Conservation (phyloP, 192 early-diverging fungal species). For the Martensiomyces pterosporus region DNA sequence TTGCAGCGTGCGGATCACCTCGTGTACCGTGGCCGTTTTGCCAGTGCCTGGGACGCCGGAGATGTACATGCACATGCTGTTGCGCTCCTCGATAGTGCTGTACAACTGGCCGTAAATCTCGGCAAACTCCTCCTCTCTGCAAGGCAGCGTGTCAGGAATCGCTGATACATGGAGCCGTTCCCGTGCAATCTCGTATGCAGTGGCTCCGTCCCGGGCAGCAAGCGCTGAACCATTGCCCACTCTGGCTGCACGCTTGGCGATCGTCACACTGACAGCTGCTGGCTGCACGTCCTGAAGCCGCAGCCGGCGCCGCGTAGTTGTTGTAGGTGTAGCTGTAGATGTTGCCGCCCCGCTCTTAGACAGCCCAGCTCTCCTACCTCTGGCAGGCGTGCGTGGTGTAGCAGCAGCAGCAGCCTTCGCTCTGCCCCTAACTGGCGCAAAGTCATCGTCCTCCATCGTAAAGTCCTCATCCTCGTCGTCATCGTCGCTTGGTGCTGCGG, state of each 20-base stretch:
- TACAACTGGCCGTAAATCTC: slow-evolving; percentile 72
- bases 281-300: slow-evolving; percentile 42
- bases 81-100: slow-evolving; percentile 74
- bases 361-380: slow-evolving; percentile 3
- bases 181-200: slow-evolving; percentile 62
- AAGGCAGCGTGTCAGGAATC: slow-evolving; percentile 87
- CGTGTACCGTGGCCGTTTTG: slow-evolving; percentile 92
- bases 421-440: slow-evolving; percentile 4
- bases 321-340: slow-evolving; percentile 4
- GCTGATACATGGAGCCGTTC: slow-evolving; percentile 84
- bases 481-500: slow-evolving; percentile 6
- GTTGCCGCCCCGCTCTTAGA: background rate
- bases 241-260: slow-evolving; percentile 21
- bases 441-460: slow-evolving; percentile 3
- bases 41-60: slow-evolving; percentile 96
- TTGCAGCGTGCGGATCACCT: slow-evolving; percentile 72
- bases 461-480: slow-evolving; percentile 8
- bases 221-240: slow-evolving; percentile 10
- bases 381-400: slow-evolving; percentile 2
- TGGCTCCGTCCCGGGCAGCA: slow-evolving; percentile 16
- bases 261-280: slow-evolving; percentile 21
- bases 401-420: slow-evolving; percentile 1
- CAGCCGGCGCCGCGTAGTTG: slow-evolving; percentile 20
- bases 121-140: slow-evolving; percentile 88
- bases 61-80: slow-evolving; percentile 87